Evolutionary conservation across 2,329 filamentous ascomycete species (phyloP), one percentile per base, ranked within the genome.

Genomic region (Fusarium nematophilum): DNA sequence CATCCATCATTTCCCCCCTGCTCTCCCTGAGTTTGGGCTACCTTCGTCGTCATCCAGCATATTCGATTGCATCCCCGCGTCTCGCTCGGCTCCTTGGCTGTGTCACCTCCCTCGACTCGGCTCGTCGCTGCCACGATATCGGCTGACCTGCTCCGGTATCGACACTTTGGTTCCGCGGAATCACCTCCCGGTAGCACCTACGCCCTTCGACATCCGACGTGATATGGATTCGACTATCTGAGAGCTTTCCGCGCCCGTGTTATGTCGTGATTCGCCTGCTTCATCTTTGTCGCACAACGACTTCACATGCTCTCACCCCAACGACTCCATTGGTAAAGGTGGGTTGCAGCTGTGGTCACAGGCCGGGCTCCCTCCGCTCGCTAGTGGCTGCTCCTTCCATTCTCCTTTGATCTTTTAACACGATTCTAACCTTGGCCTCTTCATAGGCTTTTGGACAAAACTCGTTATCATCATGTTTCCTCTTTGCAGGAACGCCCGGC

Each of bases 181-280:
- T 33, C 42, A n/a, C 33, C 37, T 49, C 39, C 48, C 44, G 25
- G 54, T 64, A 52, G 53, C 54, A 68, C n/a, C 64, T 37, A 23
- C 48, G 36, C 34, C 34, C 27, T 27, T 53, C 31, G 21, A 62
- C 37, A 40, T 56, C 44, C 51, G 43, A 54, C 53, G 53, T 69
- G 67, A 64, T 64, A 70, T 69, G 67, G 58, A 60, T 60, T 65
- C 44, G 56, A 47, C 42, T 31, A 43, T 51, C 48, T 69, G 45
- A 69, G 57, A 58, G 52, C 38, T 36, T 50, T 49, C 38, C 15
- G 62, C 27, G 40, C 40, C 38, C 47, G 53, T 68, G 57, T 68
- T 64, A 64, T 65, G 66, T 57, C 27, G 49, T 69, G 65, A 69
- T 55, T 54, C 55, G 61, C 37, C 46, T 55, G 53, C 47, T 57